These are phyloP conservation scores for Candida dendrica DNA, from an alignment of 805 yeast species.

Conservation along the genomic window DNA sequence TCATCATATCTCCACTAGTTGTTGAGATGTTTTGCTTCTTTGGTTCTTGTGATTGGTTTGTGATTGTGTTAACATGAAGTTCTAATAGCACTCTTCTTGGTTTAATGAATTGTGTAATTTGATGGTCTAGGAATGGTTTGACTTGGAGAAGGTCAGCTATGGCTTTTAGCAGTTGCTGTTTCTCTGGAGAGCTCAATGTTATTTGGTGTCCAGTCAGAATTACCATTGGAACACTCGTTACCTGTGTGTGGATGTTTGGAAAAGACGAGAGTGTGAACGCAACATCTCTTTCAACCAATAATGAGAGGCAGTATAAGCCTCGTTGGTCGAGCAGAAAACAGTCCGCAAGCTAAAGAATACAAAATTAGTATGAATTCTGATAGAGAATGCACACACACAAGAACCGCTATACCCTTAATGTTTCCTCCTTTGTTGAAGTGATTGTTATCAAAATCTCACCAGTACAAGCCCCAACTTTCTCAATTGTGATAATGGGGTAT, in stretches of 20 bases:
- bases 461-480: background rate
- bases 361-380: no score
- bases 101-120: background rate
- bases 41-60: no score
- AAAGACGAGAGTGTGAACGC: background rate
- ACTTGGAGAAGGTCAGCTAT: background rate
- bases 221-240: background rate
- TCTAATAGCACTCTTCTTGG: background rate
- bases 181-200: background rate
- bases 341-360: background rate
- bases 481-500: background rate
- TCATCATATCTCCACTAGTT: no score
- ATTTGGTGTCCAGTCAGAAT: background rate
- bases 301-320: background rate
- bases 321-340: background rate
- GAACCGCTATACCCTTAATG: background rate
- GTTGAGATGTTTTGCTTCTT: no score
- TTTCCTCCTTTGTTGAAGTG: background rate
- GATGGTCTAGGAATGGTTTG: background rate
- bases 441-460: background rate
- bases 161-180: background rate
- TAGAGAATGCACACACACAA: no score
- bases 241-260: background rate
- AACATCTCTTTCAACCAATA: background rate
- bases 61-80: background rate